These are phyloP conservation scores for Kodamaea plutei DNA, from an alignment of 1,139 yeast genomes.

Conservation along the genomic window DNA sequence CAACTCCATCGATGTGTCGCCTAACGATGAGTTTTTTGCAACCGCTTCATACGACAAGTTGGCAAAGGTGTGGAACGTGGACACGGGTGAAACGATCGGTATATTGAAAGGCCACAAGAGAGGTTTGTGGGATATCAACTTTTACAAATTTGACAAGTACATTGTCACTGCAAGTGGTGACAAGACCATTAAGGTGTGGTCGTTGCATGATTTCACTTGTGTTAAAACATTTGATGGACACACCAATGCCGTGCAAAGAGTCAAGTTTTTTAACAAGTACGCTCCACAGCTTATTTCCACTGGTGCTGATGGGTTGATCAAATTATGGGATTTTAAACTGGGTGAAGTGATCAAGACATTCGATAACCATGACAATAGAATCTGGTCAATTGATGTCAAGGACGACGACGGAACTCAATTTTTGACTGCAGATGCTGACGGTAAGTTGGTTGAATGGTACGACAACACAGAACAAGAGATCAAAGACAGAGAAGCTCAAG, in stretches of 20 bases:
- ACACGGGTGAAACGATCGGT: conserved; percentile 80
- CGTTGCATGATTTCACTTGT: conserved; percentile 70
- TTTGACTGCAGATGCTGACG: conserved; percentile 92
- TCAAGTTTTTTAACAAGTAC: conserved; percentile 54
- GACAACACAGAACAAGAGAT: conserved; percentile 74
- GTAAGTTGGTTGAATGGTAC: conserved; percentile 81
- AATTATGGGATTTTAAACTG: conserved; percentile 76
- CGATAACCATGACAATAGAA: conserved; percentile 89
- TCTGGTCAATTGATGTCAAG: conserved; percentile 78
- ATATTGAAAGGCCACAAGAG: conserved; percentile 85
- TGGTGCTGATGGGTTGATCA: conserved; percentile 93
- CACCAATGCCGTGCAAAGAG: conserved; percentile 85
- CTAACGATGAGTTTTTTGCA: conserved; percentile 83
- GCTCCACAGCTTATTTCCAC: conserved; percentile 72
- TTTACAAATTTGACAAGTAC: conserved; percentile 73
- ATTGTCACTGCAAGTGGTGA: conserved; percentile 86
- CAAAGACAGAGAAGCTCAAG: conserved; percentile 40
- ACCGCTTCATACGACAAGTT: conserved; percentile 95
- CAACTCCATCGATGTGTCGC: conserved; percentile 81
- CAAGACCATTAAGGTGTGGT: conserved; percentile 87
- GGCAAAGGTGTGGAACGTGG: conserved; percentile 83
- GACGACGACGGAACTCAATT: conserved; percentile 68
- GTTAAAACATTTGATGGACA: conserved; percentile 89
- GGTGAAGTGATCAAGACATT: conserved; percentile 75
- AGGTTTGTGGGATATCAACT: conserved; percentile 89